Evolutionary conservation across 192 early-diverging fungal genomes (phyloP), one percentile per base, ranked within the genome.

Genomic region (Cladochytrium replicatum): DNA sequence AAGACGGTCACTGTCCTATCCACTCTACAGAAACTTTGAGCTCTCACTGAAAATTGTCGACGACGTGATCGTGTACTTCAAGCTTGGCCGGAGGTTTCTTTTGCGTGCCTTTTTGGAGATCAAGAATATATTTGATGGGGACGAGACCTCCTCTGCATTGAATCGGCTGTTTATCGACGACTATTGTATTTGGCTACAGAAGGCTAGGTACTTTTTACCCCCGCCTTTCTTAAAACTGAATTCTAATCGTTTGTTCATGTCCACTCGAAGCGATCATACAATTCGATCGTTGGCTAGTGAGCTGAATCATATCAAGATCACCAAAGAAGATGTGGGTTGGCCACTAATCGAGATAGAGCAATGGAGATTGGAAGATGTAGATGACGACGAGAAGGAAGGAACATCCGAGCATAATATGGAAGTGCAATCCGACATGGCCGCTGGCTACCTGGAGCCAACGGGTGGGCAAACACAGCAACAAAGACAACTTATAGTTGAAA

Each of bases 151-250:
- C 57, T 93, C 91, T 57, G 61, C 94, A 4, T 86, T 95, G 47
- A 80, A 85, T 58, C 83, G 88, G 64, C 63, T 95, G 15, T 94
- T 69, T 61, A 29, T 99, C 13, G 91, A 91, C 58, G 93, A 99
- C 60, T 99, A 99, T 62, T 97, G 92, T 63, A 72, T 88, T 17
- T 99, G 95, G 95, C 70, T 93, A 32, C 91, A 93, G 50, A 72
- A 67, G 34, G 72, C 86, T 19, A 79, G 61, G 83, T 83, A 71
- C 65, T 37, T 21, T 13, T 31, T 2, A 9, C 54, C 0, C 0
- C 9, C 17, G 23, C 29, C n/a, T 15, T 48, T 42, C 44, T 42
- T 2, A 34, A 25, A 38, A 3, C 5, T 13, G 30, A 21, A 39
- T 48, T 2, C 22, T 25, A 39, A n/a, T 29, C 26, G 7, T 19